Evolutionary conservation across 805 yeast species (phyloP).

Genomic region (Spathaspora sp.): DNA sequence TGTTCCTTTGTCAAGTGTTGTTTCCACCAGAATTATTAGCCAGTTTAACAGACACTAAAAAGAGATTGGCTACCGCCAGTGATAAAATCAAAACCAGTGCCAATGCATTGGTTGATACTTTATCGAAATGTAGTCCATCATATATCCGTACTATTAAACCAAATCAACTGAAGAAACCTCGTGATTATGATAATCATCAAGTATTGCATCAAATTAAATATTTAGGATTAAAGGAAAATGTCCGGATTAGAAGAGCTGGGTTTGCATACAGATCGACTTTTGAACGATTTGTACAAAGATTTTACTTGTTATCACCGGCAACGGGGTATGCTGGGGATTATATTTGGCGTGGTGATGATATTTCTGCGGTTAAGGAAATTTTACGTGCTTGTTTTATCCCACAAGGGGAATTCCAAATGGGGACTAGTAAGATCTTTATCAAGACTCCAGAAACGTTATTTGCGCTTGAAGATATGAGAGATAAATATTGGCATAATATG

Average conservation of each 20-base stretch:
- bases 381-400: constrained; percentile 65
- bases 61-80: constrained; percentile 92
- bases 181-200: constrained; percentile 82
- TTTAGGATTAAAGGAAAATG: constrained; percentile 94
- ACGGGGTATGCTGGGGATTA: constrained; percentile 89
- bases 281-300: constrained; percentile 93
- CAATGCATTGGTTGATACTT: constrained; percentile 80
- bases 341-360: constrained; percentile 55
- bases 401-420: constrained; percentile 79
- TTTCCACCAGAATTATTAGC: constrained; percentile 38
- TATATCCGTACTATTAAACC: constrained; percentile 98
- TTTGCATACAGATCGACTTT: constrained; percentile 96
- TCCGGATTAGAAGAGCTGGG: constrained; percentile 96
- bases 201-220: constrained; percentile 95
- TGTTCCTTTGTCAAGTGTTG: constrained; percentile 56
- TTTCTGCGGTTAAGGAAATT: constrained; percentile 49
- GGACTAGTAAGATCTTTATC: constrained; percentile 87
- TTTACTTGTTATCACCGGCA: constrained; percentile 78
- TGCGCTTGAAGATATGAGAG: constrained; percentile 94
- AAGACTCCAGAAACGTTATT: constrained; percentile 96
- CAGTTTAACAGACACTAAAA: constrained; percentile 51
- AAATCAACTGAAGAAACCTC: constrained; percentile 86
- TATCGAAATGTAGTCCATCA: constrained; percentile 89
- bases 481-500: constrained; percentile 96
- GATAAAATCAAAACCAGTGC: constrained; percentile 93